Base-by-base conservation (phyloP, 345 rosid genomes). In the Corymbia maculata region DNA sequence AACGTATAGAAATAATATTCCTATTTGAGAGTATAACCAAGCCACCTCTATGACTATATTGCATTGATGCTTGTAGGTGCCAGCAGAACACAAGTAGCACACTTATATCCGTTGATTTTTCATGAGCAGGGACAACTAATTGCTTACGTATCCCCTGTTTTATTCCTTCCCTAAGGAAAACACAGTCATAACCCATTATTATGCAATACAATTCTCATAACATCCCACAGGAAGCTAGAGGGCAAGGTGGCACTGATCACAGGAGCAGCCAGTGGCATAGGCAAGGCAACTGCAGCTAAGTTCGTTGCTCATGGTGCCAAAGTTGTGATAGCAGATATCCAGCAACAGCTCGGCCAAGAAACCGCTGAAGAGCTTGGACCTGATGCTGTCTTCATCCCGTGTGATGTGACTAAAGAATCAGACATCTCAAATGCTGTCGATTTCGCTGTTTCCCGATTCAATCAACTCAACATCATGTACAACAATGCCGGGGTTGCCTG, bases 231-330 rank as follows among this genome's bases (percentile, higher is more conserved):
- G 80, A 97, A 93, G 90, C 95, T 97, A 88, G 95, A 97, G 85
- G 98, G 96, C 32, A 97, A 96, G 91, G 94, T 95, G 79, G 99
- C 99, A 1, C 88, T 96, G 44, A 94, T 97, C 85, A 96, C 99
- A 11, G 99, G 99, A 89, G 98, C 95, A 89, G 99, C 98, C 61
- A 93, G 94, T 86, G 98, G 98, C 70, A 94, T 97, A 51, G 99
- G 99, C 45, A 95, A 94, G 92, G 98, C 94, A 32, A 92, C 99
- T 6, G 96, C 99, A 12, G 88, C 90, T 32, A 93, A 92, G 55
- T 97, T 97, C 89, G 91, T 95, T 88, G 87, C 91, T 66, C 92
- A 95, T 85, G 98, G 99, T 52, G 98, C 98, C 87, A 95, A 91
- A 90, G 99, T 97, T 44, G 88, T 96, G 87, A 91, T 97, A 59